phyloP scores from a whole-genome alignment of 2,329 filamentous ascomycete genomes.

The Aspergillus persii region DNA sequence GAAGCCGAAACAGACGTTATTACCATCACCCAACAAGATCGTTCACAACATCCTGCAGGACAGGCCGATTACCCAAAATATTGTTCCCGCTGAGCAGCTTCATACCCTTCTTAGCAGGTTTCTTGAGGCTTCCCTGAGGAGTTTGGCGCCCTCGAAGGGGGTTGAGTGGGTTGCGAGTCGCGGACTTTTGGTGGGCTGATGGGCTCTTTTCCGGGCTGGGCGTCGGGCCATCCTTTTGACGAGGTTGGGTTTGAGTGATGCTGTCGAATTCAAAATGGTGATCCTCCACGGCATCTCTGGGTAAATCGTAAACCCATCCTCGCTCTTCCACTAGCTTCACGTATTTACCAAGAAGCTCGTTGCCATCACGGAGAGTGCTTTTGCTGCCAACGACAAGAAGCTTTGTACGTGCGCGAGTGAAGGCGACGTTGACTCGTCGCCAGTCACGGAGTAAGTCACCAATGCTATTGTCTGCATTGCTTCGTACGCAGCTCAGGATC shows the following conservation, averaged over 20 bases:
- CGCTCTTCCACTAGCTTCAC: conserved; percentile 72
- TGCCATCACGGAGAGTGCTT: conserved; percentile 64
- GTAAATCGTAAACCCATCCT: conserved; percentile 77
- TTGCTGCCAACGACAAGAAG: conserved; percentile 82
- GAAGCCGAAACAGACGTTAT: conserved; percentile 1
- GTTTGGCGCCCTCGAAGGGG: conserved; percentile 29
- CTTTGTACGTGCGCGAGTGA: conserved; percentile 90
- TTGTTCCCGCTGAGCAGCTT: conserved; percentile 49
- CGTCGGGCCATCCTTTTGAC: conserved; percentile 21
- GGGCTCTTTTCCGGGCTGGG: conserved; percentile 35
- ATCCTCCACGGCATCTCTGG: conserved; percentile 59
- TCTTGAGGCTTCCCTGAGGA: conserved; percentile 38
- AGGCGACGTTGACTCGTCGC: conserved; percentile 90
- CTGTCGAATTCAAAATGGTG: conserved; percentile 62
- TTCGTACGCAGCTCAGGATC: conserved; percentile 81
- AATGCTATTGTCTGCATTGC: conserved; percentile 77
- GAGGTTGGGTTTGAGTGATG: conserved; percentile 20
- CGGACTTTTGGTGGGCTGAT: conserved; percentile 18
- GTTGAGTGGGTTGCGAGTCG: conserved; percentile 29
- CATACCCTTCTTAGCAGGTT: conserved; percentile 60
- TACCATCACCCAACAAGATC: conserved; percentile 47
- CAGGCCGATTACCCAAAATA: conserved; percentile 63
- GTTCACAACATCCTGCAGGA: conserved; percentile 76
- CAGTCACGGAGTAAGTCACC: conserved; percentile 90
- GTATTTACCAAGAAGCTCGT: conserved; percentile 75